These are phyloP conservation scores for Hypholoma fasciculare DNA, from an alignment of 768 basidiomycete species.

Conservation along the genomic window DNA sequence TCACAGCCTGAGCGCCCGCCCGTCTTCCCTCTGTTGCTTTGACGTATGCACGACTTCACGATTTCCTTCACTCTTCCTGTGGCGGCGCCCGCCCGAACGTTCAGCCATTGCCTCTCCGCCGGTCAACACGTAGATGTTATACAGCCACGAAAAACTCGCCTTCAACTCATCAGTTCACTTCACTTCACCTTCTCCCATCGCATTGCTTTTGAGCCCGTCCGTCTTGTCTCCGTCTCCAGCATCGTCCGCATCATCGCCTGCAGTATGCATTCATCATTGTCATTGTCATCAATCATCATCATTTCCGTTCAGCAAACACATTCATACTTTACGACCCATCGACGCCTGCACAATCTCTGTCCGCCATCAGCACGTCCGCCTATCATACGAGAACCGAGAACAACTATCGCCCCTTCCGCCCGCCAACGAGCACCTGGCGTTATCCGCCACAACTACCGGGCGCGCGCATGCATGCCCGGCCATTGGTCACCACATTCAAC, in stretches of 20 bases:
- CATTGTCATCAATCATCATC: constrained; percentile 10
- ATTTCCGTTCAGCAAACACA: constrained; percentile 6
- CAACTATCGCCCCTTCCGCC: too few species aligned
- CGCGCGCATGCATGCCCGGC: neutral
- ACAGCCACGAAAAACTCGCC: constrained; percentile 4
- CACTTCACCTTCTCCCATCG: constrained; percentile 12
- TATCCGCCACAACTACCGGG: neutral
- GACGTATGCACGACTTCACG: constrained; percentile 9
- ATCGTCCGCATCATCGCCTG: constrained; percentile 3
- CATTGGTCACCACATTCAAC: constrained; percentile 19
- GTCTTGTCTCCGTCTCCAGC: constrained; percentile 7
- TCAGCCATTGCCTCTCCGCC: neutral
- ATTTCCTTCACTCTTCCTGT: neutral
- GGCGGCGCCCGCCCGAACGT: too few species aligned
- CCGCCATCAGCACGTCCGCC: neutral
- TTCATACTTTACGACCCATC: constrained; percentile 9
- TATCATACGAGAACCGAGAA: too few species aligned
- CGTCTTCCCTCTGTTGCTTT: neutral
- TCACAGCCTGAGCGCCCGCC: constrained; percentile 5
- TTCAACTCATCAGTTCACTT: constrained; percentile 5
- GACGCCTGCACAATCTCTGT: constrained; percentile 1
- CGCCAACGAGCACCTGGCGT: neutral
- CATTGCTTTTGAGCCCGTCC: constrained; percentile 22
- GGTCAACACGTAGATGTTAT: constrained; percentile 15
- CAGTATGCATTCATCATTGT: neutral